A percentile compares a stretch with the other conserved stretches of the same genome.
Evolutionary conservation across 257 asterid species (phyloP).

Genomic region (Ophiorrhiza pumila): DNA sequence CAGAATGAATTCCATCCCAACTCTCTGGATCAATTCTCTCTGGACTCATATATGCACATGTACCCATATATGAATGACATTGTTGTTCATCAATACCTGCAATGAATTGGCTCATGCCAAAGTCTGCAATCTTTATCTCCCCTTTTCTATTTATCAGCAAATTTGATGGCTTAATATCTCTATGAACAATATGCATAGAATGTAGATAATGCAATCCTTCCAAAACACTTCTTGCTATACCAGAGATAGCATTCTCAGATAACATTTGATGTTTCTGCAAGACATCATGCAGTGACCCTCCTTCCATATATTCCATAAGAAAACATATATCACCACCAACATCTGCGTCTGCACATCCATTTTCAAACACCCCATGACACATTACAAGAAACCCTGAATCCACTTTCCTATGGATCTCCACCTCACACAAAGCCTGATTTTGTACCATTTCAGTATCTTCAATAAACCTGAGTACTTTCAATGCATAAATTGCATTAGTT

Average conservation of each 20-base stretch:
- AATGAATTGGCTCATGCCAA: slow-evolving; percentile 32
- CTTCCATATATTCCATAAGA: slow-evolving; percentile 49
- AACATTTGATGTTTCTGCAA: slow-evolving; percentile 21
- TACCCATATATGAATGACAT: slow-evolving; percentile 23
- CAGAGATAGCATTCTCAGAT: slow-evolving; percentile 29
- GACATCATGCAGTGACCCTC: slow-evolving; percentile 35
- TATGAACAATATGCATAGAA: slow-evolving; percentile 33
- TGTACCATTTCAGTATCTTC: slow-evolving; percentile 8
- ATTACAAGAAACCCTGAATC: slow-evolving; percentile 33
- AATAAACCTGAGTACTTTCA: slow-evolving; percentile 31
- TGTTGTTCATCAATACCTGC: not conserved
- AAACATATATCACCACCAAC: slow-evolving; percentile 28
- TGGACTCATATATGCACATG: slow-evolving; percentile 57
- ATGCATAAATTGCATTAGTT: slow-evolving; percentile 34
- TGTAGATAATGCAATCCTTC: slow-evolving; percentile 42
- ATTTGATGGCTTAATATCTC: slow-evolving; percentile 57
- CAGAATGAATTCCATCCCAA: slow-evolving; percentile 32
- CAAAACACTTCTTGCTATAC: slow-evolving; percentile 34
- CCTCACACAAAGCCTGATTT: slow-evolving; percentile 26
- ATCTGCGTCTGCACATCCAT: slow-evolving; percentile 23
- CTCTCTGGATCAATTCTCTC: slow-evolving; percentile 46
- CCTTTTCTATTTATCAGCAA: slow-evolving; percentile 34
- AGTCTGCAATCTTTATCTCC: slow-evolving; percentile 46
- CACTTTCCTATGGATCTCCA: slow-evolving; percentile 29
- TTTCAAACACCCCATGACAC: slow-evolving; percentile 34